A percentile compares a stretch with the other conserved stretches of the same genome.
These are phyloP conservation scores for Sicyos edulis DNA, from an alignment of 306 rosid genomes.

Conservation along the genomic window DNA sequence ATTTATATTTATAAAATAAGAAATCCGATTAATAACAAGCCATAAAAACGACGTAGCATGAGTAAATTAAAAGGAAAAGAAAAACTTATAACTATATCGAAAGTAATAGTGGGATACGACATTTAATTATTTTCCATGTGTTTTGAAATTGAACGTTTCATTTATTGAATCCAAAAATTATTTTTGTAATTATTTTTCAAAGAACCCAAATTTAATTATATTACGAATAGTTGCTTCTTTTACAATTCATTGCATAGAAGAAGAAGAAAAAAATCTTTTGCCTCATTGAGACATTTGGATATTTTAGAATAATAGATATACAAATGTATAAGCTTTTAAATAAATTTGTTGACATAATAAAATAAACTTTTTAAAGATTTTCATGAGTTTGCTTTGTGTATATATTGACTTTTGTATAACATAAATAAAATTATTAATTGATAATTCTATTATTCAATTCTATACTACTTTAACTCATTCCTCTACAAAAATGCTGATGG, in stretches of 20 bases:
- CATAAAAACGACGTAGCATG: not conserved
- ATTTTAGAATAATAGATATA: not conserved
- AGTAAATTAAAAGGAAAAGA: not conserved
- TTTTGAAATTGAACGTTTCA: not conserved
- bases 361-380: not conserved
- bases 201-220: not conserved
- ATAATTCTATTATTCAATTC: not conserved
- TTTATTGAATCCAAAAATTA: too few species aligned
- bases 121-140: not conserved
- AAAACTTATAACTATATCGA: not conserved
- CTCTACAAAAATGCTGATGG: conserved; percentile 4
- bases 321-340: not conserved
- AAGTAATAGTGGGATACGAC: conserved; percentile 3
- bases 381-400: not conserved
- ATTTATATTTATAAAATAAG: not conserved
- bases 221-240: conserved; percentile 8
- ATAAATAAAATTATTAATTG: too few species aligned
- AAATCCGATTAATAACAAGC: conserved; percentile 2
- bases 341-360: not conserved
- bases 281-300: not conserved
- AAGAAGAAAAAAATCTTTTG: not conserved
- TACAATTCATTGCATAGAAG: not conserved
- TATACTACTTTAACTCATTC: conserved; percentile 11
- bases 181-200: too few species aligned
- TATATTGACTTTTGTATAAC: not conserved